A percentile compares a stretch with the other conserved stretches of the same genome.
These are phyloP conservation scores for Dendrocalamus latiflorus DNA, from an alignment of 202 grass and related monocot species.

Conservation along the genomic window DNA sequence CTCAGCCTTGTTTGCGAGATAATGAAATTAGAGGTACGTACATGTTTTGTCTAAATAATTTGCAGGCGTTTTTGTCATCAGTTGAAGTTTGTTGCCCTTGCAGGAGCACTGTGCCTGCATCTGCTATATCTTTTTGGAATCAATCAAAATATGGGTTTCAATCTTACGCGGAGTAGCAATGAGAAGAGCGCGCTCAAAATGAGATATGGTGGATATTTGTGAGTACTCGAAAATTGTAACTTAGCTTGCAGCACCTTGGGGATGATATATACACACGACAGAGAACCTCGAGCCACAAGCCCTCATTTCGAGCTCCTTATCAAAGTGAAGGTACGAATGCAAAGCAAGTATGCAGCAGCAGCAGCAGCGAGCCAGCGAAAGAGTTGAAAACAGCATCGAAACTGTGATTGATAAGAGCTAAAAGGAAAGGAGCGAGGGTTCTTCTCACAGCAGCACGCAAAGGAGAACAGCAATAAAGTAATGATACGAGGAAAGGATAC, in stretches of 20 bases:
- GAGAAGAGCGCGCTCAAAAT: too few relatives aligned
- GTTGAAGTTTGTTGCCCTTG: not conserved
- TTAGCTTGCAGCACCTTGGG: too few relatives aligned
- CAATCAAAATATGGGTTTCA: not conserved
- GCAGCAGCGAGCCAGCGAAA: too few relatives aligned
- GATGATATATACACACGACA: too few relatives aligned
- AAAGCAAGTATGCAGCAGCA: too few relatives aligned
- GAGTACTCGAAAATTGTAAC: too few relatives aligned
- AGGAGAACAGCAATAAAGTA: not conserved
- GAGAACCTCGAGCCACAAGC: too few relatives aligned
- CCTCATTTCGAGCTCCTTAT: too few relatives aligned
- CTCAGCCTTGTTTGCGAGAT: slow-evolving; percentile 90
- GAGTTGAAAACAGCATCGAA: too few relatives aligned
- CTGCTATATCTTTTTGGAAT: not conserved
- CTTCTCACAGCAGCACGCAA: not conserved
- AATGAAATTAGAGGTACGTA: slow-evolving; percentile 80
- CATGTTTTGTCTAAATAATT: not conserved
- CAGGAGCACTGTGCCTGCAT: not conserved
- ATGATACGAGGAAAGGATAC: not conserved
- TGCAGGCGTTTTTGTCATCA: not conserved
- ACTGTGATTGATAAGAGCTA: slow-evolving; percentile 16
- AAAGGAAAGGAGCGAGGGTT: not conserved
- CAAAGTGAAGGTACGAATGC: too few relatives aligned
- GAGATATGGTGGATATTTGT: too few relatives aligned
- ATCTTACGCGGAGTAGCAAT: too few relatives aligned